Percentiles rank a stretch among this genome's conserved stretches.
These are phyloP conservation scores for Tylopilus plumbeoviolaceoides DNA, from an alignment of 768 basidiomycete genomes.

Conservation along the genomic window DNA sequence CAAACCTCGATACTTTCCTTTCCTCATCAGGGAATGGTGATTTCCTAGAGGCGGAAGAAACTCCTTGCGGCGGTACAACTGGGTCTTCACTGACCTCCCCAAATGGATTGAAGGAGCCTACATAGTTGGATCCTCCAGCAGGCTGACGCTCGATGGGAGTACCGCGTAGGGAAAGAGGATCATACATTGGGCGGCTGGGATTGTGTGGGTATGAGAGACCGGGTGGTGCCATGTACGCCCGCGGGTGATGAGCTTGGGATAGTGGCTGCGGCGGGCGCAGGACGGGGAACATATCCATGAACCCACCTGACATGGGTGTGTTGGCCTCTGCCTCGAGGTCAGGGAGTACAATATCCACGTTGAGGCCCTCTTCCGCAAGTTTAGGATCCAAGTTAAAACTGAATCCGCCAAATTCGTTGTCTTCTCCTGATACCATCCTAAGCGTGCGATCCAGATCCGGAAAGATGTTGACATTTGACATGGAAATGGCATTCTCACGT, in stretches of 20 bases:
- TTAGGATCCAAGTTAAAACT: conserved; percentile 86
- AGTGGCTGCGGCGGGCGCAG: conserved; percentile 38
- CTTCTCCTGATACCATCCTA: conserved; percentile 62
- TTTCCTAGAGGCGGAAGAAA: conserved; percentile 31
- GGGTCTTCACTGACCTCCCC: conserved; percentile 54
- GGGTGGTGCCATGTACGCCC: conserved; percentile 46
- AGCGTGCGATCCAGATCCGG: conserved; percentile 87
- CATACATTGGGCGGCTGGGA: conserved; percentile 51
- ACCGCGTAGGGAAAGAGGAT: conserved; percentile 41
- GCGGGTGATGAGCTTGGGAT: conserved; percentile 22
- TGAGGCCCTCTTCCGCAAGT: conserved; percentile 47
- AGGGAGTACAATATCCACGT: conserved; percentile 39
- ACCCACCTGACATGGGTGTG: conserved; percentile 61
- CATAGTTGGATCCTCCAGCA: conserved; percentile 49
- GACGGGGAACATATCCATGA: conserved; percentile 67
- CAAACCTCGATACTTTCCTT: conserved; percentile 75
- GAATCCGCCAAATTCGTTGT: conserved; percentile 63
- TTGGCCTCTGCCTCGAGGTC: conserved; percentile 46
- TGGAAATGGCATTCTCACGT: conserved; percentile 51
- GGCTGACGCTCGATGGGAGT: conserved; percentile 45
- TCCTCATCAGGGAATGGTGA: conserved; percentile 52
- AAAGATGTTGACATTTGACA: conserved; percentile 59
- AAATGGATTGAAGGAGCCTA: conserved; percentile 81
- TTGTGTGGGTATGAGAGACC: conserved; percentile 49
- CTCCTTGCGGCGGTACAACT: conserved; percentile 25